A percentile compares a stretch with the other conserved stretches of the same genome.
phyloP scores from a whole-genome alignment of 2,329 filamentous ascomycete genomes.

The Aureobasidium mangrovei region DNA sequence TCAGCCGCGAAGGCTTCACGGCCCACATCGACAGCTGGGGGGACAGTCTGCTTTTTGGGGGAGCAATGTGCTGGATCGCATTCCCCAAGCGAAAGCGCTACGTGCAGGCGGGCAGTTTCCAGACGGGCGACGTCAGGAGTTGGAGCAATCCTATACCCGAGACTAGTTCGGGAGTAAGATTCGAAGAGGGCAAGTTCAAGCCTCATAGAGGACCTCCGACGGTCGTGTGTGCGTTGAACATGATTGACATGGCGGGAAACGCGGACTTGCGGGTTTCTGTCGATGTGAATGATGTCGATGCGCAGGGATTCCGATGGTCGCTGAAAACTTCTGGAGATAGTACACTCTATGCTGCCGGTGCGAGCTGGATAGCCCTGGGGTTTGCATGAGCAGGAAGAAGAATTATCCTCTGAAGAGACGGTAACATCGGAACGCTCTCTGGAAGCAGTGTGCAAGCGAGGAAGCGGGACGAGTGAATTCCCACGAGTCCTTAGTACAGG shows the following conservation, averaged over 20 bases:
- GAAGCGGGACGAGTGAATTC: not conserved
- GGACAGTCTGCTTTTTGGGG: slow-evolving; percentile 20
- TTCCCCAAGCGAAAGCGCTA: slow-evolving; percentile 22
- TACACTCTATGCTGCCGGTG: slow-evolving; percentile 21
- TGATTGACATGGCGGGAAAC: slow-evolving; percentile 24
- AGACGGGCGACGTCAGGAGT: slow-evolving; percentile 20
- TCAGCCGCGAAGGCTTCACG: slow-evolving; percentile 20
- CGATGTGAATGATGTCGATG: slow-evolving; percentile 18
- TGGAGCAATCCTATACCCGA: slow-evolving; percentile 18
- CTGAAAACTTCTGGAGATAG: slow-evolving; percentile 21
- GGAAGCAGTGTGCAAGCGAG: not conserved
- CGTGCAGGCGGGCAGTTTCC: slow-evolving; percentile 22
- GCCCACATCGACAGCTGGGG: slow-evolving; percentile 26
- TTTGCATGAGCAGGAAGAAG: slow-evolving; percentile 10
- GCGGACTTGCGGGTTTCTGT: slow-evolving; percentile 22
- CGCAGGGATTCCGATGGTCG: slow-evolving; percentile 23
- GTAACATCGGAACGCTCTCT: not conserved
- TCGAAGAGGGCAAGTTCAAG: slow-evolving; percentile 19
- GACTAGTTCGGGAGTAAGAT: slow-evolving; percentile 19
- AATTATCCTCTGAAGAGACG: not conserved
- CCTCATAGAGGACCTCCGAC: slow-evolving; percentile 17
- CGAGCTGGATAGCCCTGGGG: slow-evolving; percentile 22
- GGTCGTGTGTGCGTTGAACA: slow-evolving; percentile 22
- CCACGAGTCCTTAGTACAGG: too few relatives aligned
- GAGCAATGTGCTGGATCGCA: slow-evolving; percentile 25